Percentiles rank a stretch among this genome's conserved stretches.
Conservation (phyloP, 257 asterid genomes). For the Plantago elongata region DNA sequence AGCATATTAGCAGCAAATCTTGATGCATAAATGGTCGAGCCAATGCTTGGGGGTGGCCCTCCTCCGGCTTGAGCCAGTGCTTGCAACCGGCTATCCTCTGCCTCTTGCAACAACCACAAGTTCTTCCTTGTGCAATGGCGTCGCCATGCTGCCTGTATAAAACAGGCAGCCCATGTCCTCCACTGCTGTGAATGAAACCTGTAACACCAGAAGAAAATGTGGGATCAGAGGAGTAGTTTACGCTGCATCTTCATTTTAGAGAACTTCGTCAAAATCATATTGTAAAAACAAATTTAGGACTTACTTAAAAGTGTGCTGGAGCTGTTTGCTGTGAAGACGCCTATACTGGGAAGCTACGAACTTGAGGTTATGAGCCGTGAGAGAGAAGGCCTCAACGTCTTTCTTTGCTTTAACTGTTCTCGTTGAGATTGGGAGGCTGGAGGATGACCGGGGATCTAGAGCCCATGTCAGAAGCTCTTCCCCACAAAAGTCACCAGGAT, state of each 20-base stretch:
- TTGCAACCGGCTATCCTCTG: conserved; percentile 35
- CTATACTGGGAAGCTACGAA: conserved; percentile 39
- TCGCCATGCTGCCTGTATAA: conserved; percentile 71
- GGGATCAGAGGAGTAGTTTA: background rate
- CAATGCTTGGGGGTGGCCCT: conserved; percentile 59
- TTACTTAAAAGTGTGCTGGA: conserved; percentile 37
- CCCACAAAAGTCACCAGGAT: conserved; percentile 48
- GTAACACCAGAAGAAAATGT: background rate
- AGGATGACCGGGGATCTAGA: conserved; percentile 41
- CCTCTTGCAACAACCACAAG: conserved; percentile 34
- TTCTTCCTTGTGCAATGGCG: conserved; percentile 44
- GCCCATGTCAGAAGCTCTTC: conserved; percentile 60
- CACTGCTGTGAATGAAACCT: conserved; percentile 64
- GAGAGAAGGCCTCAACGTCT: conserved; percentile 45
- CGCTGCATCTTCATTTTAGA: background rate
- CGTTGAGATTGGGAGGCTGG: conserved; percentile 48
- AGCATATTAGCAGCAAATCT: conserved; percentile 79
- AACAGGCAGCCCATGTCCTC: conserved; percentile 68
- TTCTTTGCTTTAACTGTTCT: conserved; percentile 38
- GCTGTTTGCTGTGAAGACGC: conserved; percentile 42
- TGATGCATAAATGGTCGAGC: conserved; percentile 77
- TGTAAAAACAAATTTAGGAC: background rate
- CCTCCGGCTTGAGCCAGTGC: conserved; percentile 16
- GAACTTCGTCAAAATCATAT: background rate
- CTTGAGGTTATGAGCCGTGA: conserved; percentile 37